A percentile compares a stretch with the other conserved stretches of the same genome.
Conservation (phyloP, 306 rosid genomes). For the Cucurbita argyrosperma region DNA sequence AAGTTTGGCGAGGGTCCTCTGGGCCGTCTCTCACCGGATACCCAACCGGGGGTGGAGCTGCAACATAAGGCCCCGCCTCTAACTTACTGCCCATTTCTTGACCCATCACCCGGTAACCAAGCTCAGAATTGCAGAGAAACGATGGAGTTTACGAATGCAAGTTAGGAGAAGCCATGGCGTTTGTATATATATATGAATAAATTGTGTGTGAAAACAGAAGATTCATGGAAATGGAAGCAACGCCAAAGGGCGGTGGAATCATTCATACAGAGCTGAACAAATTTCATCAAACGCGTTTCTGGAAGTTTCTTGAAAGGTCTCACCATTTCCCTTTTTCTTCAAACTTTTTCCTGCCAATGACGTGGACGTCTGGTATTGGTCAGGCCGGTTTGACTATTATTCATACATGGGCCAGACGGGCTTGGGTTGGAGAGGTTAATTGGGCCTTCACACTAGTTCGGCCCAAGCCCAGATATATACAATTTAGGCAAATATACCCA, state of each 20-base stretch:
- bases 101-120: not conserved
- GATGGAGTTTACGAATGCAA: not conserved
- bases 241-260: not conserved
- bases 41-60: slow-evolving; percentile 8
- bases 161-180: not conserved
- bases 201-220: not conserved
- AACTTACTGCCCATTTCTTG: not conserved
- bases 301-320: not conserved
- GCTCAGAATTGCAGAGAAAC: not conserved
- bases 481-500: too few species aligned
- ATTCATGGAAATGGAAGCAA: not conserved
- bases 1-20: not conserved
- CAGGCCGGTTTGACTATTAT: not conserved
- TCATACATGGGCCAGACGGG: not conserved
- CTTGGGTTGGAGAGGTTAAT: not conserved
- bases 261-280: not conserved
- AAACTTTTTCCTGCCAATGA: not conserved
- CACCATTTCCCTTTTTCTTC: not conserved
- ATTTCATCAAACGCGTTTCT: not conserved
- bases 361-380: not conserved
- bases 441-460: not conserved
- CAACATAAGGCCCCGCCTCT: not conserved
- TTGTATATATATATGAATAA: too few species aligned
- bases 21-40: not conserved
- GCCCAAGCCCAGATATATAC: too few species aligned